These are phyloP conservation scores for Eimeria falciformis DNA, from an alignment of 169 alveolate genomes.

Conservation along the genomic window DNA sequence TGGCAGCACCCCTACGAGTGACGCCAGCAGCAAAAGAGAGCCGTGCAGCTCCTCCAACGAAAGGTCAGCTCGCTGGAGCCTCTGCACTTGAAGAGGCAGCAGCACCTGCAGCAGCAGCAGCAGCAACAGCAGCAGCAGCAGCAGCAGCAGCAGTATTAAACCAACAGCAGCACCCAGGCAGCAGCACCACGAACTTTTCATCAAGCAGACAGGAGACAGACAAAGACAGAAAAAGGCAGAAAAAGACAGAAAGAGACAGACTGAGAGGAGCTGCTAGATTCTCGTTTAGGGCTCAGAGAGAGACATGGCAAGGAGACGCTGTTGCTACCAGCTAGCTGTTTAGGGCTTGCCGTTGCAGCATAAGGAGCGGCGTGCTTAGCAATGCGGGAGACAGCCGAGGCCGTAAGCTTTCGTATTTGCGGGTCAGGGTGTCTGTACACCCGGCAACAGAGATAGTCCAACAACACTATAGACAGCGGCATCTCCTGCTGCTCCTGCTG, in stretches of 20 bases:
- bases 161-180: too few species aligned
- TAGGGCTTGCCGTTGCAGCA: not conserved
- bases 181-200: too few species aligned
- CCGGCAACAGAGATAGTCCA: constrained; percentile 35
- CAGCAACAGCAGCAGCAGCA: constrained; percentile 57
- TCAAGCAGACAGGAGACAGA: too few species aligned
- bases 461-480: constrained; percentile 56
- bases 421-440: constrained; percentile 61
- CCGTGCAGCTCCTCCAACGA: constrained; percentile 24
- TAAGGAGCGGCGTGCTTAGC: constrained; percentile 15
- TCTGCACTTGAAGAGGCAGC: constrained; percentile 46
- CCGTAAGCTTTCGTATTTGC: constrained; percentile 50
- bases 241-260: too few species aligned
- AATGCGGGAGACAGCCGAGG: constrained; percentile 31
- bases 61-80: constrained; percentile 20
- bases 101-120: constrained; percentile 24
- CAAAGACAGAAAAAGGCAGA: too few species aligned
- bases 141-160: not conserved
- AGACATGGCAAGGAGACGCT: too few species aligned
- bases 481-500: constrained; percentile 30
- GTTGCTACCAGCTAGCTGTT: not conserved
- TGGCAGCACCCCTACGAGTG: not conserved
- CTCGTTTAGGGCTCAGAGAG: too few species aligned
- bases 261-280: too few species aligned
- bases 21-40: not conserved